A percentile compares a stretch with the other conserved stretches of the same genome.
phyloP scores from a whole-genome alignment of 2,329 filamentous ascomycete genomes.

The Alternaria triticina region DNA sequence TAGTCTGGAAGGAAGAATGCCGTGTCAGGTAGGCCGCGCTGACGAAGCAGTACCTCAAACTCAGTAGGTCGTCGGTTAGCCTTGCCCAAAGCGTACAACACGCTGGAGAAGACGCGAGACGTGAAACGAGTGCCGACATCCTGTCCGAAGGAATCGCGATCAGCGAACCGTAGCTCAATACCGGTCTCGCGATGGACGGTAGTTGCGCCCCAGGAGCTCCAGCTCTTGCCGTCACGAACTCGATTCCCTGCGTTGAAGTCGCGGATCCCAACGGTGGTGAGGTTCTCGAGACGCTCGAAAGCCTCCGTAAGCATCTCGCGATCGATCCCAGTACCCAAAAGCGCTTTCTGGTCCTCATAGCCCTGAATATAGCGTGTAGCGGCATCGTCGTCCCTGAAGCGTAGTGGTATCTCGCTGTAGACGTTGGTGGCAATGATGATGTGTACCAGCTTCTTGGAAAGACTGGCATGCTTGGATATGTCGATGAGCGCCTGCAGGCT shows the following conservation, averaged over 20 bases:
- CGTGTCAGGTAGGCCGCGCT: conserved; percentile 43
- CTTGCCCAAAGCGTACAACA: conserved; percentile 31
- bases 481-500: conserved; percentile 62
- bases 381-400: conserved; percentile 19
- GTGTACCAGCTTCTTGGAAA: conserved; percentile 52
- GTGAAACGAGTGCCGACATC: conserved; percentile 15
- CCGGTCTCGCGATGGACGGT: conserved; percentile 51
- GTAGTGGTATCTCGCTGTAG: conserved; percentile 24
- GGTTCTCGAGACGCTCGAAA: conserved; percentile 61
- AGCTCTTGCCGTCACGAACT: conserved; percentile 57
- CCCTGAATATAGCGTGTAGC: conserved; percentile 26
- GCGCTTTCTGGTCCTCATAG: conserved; percentile 27
- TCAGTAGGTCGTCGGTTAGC: conserved; percentile 48
- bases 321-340: conserved; percentile 55
- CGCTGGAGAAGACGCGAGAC: conserved; percentile 22
- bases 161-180: conserved; percentile 17
- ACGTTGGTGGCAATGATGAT: conserved; percentile 59
- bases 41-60: conserved; percentile 57
- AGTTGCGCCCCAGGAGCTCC: conserved; percentile 63
- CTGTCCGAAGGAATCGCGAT: conserved; percentile 6
- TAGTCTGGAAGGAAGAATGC: conserved; percentile 58
- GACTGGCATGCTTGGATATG: conserved; percentile 49
- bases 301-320: conserved; percentile 63
- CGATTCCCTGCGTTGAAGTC: conserved; percentile 63
- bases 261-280: conserved; percentile 64